These are phyloP conservation scores for Cladophialophora exuberans DNA, from an alignment of 2,329 filamentous ascomycete species.

Conservation along the genomic window DNA sequence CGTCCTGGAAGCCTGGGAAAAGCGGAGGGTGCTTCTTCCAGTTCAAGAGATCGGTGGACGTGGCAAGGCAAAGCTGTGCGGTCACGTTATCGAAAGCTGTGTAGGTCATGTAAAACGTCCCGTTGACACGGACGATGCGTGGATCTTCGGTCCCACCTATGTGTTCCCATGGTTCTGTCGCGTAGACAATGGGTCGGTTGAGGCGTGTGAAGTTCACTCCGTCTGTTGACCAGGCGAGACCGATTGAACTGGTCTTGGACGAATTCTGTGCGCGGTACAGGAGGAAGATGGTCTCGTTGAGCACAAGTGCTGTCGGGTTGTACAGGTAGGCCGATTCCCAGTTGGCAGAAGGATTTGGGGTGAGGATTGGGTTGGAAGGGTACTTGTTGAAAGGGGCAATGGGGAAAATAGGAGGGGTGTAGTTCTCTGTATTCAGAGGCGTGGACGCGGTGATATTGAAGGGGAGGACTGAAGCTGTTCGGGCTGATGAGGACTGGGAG, in stretches of 20 bases:
- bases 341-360: slow-evolving; percentile 24
- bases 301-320: slow-evolving; percentile 33
- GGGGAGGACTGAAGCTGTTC: neutral
- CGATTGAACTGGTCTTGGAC: slow-evolving; percentile 39
- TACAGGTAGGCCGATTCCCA: slow-evolving; percentile 33
- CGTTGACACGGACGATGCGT: slow-evolving; percentile 41
- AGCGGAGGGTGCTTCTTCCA: slow-evolving; percentile 38
- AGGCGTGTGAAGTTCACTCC: slow-evolving; percentile 42
- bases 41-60: slow-evolving; percentile 40
- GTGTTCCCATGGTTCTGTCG: slow-evolving; percentile 40
- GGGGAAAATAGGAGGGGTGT: slow-evolving; percentile 35
- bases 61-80: slow-evolving; percentile 42
- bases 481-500: neutral
- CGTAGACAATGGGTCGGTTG: slow-evolving; percentile 38
- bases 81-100: slow-evolving; percentile 39
- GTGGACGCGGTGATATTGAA: slow-evolving; percentile 27
- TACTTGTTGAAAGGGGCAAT: slow-evolving; percentile 37
- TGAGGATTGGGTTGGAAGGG: slow-evolving; percentile 35
- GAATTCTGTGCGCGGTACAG: slow-evolving; percentile 44
- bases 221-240: slow-evolving; percentile 43
- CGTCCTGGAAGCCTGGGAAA: slow-evolving; percentile 23
- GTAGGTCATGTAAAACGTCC: slow-evolving; percentile 45
- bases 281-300: slow-evolving; percentile 37
- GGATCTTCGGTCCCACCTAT: slow-evolving; percentile 42
- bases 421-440: slow-evolving; percentile 33